Conservation (phyloP, 2,329 filamentous ascomycete genomes). For the Rhinocladiella mackenziei region DNA sequence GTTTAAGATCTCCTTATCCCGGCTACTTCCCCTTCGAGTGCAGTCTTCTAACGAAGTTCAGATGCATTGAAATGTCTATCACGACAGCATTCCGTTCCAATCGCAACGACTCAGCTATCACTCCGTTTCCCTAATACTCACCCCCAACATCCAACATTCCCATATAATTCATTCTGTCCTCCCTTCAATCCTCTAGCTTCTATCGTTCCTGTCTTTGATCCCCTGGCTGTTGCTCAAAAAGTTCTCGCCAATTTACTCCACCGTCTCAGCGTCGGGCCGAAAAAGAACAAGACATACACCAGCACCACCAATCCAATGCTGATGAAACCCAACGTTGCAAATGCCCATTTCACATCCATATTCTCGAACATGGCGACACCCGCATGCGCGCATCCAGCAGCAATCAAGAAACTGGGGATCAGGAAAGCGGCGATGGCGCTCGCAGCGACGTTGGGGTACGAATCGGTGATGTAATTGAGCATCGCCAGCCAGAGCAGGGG, state of each 20-base stretch:
- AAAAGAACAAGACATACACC: constrained; percentile 44
- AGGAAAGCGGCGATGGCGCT: constrained; percentile 44
- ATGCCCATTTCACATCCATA: constrained; percentile 41
- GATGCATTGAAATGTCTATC: no score
- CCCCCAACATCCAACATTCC: no score
- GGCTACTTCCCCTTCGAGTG: no score
- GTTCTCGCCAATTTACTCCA: constrained; percentile 35
- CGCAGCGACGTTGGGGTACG: constrained; percentile 42
- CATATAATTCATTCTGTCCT: no score
- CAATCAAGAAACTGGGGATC: constrained; percentile 43
- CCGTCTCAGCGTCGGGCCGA: constrained; percentile 35
- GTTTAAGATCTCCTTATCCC: no score
- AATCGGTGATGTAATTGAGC: constrained; percentile 44
- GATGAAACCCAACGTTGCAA: constrained; percentile 42
- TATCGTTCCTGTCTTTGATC: no score
- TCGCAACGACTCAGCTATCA: no score
- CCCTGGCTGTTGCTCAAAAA: no score
- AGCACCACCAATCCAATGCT: constrained; percentile 39
- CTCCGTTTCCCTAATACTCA: no score
- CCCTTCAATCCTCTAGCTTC: no score
- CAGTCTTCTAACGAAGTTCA: no score
- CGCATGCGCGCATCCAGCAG: constrained; percentile 40
- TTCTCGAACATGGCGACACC: constrained; percentile 40
- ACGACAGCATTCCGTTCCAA: no score
- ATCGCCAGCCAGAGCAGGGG: constrained; percentile 44